Evolutionary conservation across 2,329 filamentous ascomycete genomes (phyloP).

Genomic region (Aspergillus jensenii): DNA sequence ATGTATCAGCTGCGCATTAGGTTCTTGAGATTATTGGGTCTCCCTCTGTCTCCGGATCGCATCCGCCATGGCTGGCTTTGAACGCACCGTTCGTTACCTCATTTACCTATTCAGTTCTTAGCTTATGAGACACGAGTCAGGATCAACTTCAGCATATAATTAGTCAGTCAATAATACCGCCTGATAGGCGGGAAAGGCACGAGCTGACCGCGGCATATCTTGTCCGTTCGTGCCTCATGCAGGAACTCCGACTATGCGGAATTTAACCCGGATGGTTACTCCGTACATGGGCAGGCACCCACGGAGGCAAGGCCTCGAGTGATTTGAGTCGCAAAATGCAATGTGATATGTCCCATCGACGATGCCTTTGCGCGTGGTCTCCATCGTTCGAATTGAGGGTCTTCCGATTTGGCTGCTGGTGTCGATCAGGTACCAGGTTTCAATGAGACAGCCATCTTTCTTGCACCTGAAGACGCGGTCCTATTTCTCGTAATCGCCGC

Average conservation of each 20-base stretch:
- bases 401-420: neutral
- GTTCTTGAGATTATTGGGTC: too few relatives aligned
- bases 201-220: too few relatives aligned
- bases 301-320: neutral
- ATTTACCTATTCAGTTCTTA: too few relatives aligned
- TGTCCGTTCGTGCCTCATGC: neutral
- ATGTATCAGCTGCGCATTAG: too few relatives aligned
- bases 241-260: neutral
- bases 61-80: too few relatives aligned
- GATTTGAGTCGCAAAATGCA: neutral
- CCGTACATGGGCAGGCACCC: neutral
- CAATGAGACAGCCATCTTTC: neutral
- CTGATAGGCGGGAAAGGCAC: too few relatives aligned
- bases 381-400: neutral
- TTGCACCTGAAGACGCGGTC: too few relatives aligned
- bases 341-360: conserved; percentile 3
- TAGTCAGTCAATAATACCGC: too few relatives aligned
- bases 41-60: too few relatives aligned
- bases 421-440: neutral
- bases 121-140: too few relatives aligned
- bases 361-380: neutral
- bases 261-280: neutral
- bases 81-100: too few relatives aligned
- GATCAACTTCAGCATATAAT: too few relatives aligned
- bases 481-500: neutral